Evolutionary conservation across 2,329 filamentous ascomycete genomes (phyloP), one percentile per base, ranked within the genome.

Genomic region (Metarhizium sp.): DNA sequence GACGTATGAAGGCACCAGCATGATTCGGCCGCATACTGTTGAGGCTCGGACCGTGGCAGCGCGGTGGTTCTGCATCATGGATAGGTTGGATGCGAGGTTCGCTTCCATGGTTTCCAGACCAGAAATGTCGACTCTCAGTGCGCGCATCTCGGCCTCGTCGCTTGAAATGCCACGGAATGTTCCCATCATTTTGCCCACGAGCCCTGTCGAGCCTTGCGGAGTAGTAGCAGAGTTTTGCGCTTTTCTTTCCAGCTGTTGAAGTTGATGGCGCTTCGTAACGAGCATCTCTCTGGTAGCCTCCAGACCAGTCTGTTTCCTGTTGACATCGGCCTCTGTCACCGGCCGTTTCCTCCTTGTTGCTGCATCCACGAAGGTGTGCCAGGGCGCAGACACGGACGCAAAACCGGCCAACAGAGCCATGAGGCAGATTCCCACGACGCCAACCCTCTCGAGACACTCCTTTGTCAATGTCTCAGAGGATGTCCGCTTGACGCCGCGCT

Each of bases 321-420:
- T 76, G 50, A 95, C 79, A 61, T 92, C 88, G 10, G 82, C 77
- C 52, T 95, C 89, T 0, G 86, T 85, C 18, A 91, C 81, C 3
- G 81, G 81, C 34, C 80, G 77, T 52, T 73, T 74, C 50, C 68
- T 68, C 36, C 72, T 69, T 10, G 71, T 66, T 49, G 81, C 74
- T 43, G 79, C 81, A 34, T 84, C 82, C 29, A 84, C 80, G 70
- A 95, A 90, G 0, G 83, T 89, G 65, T 95, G 87, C 89, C 90
- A 95, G 1, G 91, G 84, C 1, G 88, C 87, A 29, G 88, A 92
- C 38, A 95, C 87, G n/a, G 89, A 89, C 6, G 90, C 90, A 64
- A 95, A 95, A 0, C 90, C 90, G 6, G 90, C 90, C n/a, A 95
- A 75, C 14, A 92, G 78, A 16, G 90, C 90, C 89, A 95, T 95